Evolutionary conservation across 257 asterid genomes (phyloP), one percentile per base, ranked within the genome.

Genomic region (Mentha longifolia): DNA sequence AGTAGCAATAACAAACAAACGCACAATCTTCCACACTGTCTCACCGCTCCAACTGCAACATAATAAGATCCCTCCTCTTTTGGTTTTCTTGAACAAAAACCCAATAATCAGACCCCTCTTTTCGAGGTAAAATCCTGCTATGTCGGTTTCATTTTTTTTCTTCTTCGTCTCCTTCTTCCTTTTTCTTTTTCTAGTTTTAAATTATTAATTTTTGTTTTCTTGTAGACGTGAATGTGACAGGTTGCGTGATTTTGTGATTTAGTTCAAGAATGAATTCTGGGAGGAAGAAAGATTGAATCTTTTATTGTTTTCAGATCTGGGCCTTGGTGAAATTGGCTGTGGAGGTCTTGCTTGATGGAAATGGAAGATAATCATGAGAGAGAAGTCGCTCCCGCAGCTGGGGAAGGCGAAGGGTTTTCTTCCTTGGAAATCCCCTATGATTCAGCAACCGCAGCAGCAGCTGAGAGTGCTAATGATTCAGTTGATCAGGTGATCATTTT

Each of bases 331-430:
- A 63, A 61, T 31, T 56, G 79, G 72, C 58, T 7, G 60, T 57
- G 70, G 49, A n/a, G n/a, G n/a, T n/a, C n/a, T n/a, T n/a, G n/a
- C n/a, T n/a, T n/a, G n/a, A n/a, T n/a, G n/a, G n/a, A n/a, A 75
- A 90, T 90, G 97, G 79, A 84, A n/a, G 87, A 85, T 73, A 78
- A 74, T 70, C 70, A 77, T 42, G 83, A 68, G 25, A 55, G 62
- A 61, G 84, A 83, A 65, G 83, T 75, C 57, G 77, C 84, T 75
- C 50, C 82, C 69, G 84, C 88, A 78, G 86, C 91, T 82, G 84
- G 50, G 76, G 87, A 76, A 76, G 84, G 70, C 74, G 87, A 63
- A 41, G 79, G 65, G 31, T 43, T 60, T 52, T 56, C 75, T 68
- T 74, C 74, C 39, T 61, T 47, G 78, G 85, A 65, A 39, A 64